Base-by-base conservation (phyloP, 306 rosid genomes). In the Ziziphus jujuba region DNA sequence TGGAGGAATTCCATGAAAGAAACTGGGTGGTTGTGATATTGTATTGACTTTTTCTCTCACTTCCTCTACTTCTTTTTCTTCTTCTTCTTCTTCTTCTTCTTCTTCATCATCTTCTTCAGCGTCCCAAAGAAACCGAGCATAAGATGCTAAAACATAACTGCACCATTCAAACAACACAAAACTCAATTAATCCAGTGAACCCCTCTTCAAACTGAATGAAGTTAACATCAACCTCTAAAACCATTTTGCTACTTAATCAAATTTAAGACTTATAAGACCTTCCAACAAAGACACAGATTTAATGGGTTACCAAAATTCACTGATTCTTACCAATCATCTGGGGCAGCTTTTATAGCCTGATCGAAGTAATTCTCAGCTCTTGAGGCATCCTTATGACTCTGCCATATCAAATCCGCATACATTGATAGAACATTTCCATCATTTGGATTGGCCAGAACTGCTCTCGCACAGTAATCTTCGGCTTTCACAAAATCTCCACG, bases 41-140 rank as follows among this genome's bases (percentile, higher is more conserved):
- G 52, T 59, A 24, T 59, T 62, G 66, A 24, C 31, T 1, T 49
- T 81, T 69, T 74, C 80, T 63, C 48, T 70, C 53, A 63, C 76
- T 33, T 52, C 78, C 33, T 75, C 74, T 56, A 56, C 67, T 53
- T 61, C 67, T 53, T 11, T 15, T 5, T 57, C 78, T 33, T 75
- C 74, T 56, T 61, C 67, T 53, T 61, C 67, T 53, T 11, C 4
- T 5, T 57, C 61, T 25, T 50, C 76, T 23, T 76, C 84, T 2
- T 76, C 72, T 12, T 65, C 69, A 0, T 72, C 93, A 1, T 79
- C 97, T 55, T 85, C 98, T 54, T 80, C 89, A 2, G 91, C 83
- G 53, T 92, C 98, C 98, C 98, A 92, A 24, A 92, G 95, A 71
- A 92, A 89, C 61, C 70, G 84, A 28, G 98, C 98, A 33, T 89